Base-by-base conservation (phyloP, 768 basidiomycete species). In the Rickenella mellea region DNA sequence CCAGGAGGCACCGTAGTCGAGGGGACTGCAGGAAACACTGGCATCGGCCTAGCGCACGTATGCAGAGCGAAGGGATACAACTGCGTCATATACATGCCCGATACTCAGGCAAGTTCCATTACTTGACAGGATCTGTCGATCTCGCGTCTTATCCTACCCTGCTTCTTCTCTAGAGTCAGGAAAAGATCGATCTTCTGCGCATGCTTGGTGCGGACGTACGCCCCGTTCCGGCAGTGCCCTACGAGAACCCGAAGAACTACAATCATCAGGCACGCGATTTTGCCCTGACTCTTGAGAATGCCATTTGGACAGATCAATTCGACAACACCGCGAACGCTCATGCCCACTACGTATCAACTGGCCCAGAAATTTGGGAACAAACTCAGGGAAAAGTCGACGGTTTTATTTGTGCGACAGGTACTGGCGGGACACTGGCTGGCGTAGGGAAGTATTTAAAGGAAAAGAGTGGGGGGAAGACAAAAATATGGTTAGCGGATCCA, bases 1-100 rank as follows among this genome's bases (percentile, higher is more conserved):
- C 78, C 89, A 1, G 94, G 93, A n/a, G 94, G 94, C 1, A 97
- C 92, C 2, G 81, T 99, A 44, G 91, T 99, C 4, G 94, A 99
- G 61, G 94, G 94, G 3, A 99, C 94, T 2, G 94, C 94, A 28
- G 94, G 94, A 12, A 99, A 99, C 67, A 99, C 94, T 6, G 94
- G 93, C 29, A 96, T 96, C 43, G 93, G 93, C 27, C 72, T 97
- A 25, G 92, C 90, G 5, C 91, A 93, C 55, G 93, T 98, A 41
- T 97, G 96, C 63, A 69, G 96, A 49, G 76, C 89, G 6, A 78
- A 70, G 52, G 93, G 96, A 2, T 98, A 99, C 70, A 87, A 82
- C 59, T 98, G 96, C 60, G 94, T 99, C 8, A 99, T 99, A 55
- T 99, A 88, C 74, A 98, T 99, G 94, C 94, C 94, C 24, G 70